These are phyloP conservation scores for Citrullus amarus DNA, from an alignment of 306 rosid genomes.

Conservation along the genomic window DNA sequence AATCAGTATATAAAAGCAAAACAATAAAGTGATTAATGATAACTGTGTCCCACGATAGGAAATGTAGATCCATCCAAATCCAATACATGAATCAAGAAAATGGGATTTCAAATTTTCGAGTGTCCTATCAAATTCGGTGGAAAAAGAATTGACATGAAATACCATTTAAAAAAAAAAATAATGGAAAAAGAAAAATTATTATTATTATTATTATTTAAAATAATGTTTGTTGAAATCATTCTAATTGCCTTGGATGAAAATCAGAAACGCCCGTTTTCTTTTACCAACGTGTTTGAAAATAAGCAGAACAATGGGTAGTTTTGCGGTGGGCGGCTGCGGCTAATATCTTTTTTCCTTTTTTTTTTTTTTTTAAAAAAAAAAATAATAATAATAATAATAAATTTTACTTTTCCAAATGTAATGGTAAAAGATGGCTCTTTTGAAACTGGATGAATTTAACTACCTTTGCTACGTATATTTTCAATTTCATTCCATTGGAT, in stretches of 20 bases:
- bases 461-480: too few relatives aligned
- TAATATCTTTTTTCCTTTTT: background rate
- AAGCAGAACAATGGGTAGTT: background rate
- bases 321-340: background rate
- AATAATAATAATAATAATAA: background rate
- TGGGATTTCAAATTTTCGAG: background rate
- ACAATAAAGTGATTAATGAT: background rate
- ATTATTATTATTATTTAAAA: too few relatives aligned
- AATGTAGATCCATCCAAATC: background rate
- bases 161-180: background rate
- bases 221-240: background rate
- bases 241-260: background rate
- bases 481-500: too few relatives aligned
- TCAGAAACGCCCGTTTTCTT: background rate
- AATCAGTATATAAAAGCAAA: background rate
- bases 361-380: background rate
- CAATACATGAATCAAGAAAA: background rate
- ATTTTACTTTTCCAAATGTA: background rate
- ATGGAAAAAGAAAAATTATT: too few relatives aligned
- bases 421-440: background rate
- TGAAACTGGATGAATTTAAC: too few relatives aligned
- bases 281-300: background rate
- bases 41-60: background rate
- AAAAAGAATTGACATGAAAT: background rate
- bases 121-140: slow-evolving; percentile 1